These are phyloP conservation scores for Pythium brachiatum DNA, from an alignment of 352 stramenopile genomes.

Conservation along the genomic window DNA sequence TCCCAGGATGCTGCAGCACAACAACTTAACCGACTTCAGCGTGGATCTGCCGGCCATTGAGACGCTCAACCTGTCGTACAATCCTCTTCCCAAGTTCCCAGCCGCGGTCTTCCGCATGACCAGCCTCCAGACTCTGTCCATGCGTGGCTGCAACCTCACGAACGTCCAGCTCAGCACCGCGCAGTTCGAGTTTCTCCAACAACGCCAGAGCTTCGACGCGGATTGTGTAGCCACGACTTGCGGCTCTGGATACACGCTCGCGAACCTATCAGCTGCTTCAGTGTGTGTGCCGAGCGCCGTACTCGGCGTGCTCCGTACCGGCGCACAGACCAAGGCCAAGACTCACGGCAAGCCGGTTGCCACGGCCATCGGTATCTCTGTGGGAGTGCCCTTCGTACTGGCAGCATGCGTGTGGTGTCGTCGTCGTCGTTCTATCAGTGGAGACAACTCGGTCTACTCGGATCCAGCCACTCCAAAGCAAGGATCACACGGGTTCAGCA, in stretches of 20 bases:
- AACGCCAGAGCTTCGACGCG: constrained; percentile 41
- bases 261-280: background rate
- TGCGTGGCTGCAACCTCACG: constrained; percentile 50
- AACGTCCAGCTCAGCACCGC: constrained; percentile 44
- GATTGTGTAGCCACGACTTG: constrained; percentile 43
- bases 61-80: constrained; percentile 41
- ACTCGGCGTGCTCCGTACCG: too few relatives aligned
- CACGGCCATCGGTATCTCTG: too few relatives aligned
- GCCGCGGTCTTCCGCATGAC: constrained; percentile 43
- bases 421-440: too few relatives aligned
- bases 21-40: background rate
- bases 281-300: too few relatives aligned
- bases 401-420: too few relatives aligned
- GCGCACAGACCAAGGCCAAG: too few relatives aligned
- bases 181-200: constrained; percentile 40
- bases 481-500: too few relatives aligned
- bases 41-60: constrained; percentile 4
- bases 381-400: too few relatives aligned
- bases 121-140: constrained; percentile 43
- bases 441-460: too few relatives aligned
- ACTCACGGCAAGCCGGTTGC: too few relatives aligned
- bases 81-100: constrained; percentile 44
- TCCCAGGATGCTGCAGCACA: too few relatives aligned
- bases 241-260: constrained; percentile 12
- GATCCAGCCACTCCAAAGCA: too few relatives aligned